Percentiles rank a stretch among this genome's conserved stretches.
Conservation (phyloP, 2,329 filamentous ascomycete species). For the Aspergillus glaucus region DNA sequence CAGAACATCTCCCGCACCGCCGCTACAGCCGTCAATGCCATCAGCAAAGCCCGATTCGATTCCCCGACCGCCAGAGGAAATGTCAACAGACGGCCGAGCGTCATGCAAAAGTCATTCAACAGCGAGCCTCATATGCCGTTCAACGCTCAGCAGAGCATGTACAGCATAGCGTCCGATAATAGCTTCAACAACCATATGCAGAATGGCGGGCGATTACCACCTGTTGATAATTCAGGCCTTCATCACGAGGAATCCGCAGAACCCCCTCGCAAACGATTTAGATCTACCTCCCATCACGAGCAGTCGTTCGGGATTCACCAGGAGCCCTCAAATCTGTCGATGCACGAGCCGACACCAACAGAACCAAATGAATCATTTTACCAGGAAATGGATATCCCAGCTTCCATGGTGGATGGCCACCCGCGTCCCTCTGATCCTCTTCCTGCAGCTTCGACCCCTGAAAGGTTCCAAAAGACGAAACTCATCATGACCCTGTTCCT, state of each 20-base stretch:
- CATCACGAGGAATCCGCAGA: slow-evolving; percentile 57
- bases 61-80: slow-evolving; percentile 67
- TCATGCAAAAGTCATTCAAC: slow-evolving; percentile 61
- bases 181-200: slow-evolving; percentile 63
- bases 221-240: slow-evolving; percentile 39
- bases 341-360: slow-evolving; percentile 39
- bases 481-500: slow-evolving; percentile 78
- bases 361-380: slow-evolving; percentile 44
- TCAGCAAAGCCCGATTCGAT: slow-evolving; percentile 92
- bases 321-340: slow-evolving; percentile 28
- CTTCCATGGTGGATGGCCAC: slow-evolving; percentile 23
- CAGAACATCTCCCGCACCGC: slow-evolving; percentile 93
- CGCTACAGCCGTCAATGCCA: slow-evolving; percentile 86
- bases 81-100: slow-evolving; percentile 59
- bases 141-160: slow-evolving; percentile 74
- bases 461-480: slow-evolving; percentile 73
- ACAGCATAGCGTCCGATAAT: slow-evolving; percentile 66
- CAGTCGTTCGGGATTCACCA: slow-evolving; percentile 30
- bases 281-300: slow-evolving; percentile 49
- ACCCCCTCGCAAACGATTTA: slow-evolving; percentile 72
- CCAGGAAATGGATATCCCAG: slow-evolving; percentile 32
- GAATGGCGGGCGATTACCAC: slow-evolving; percentile 39
- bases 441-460: slow-evolving; percentile 51
- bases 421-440: slow-evolving; percentile 36
- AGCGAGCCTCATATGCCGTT: slow-evolving; percentile 59